These are phyloP conservation scores for Pseudoscleropodium purum DNA, from an alignment of 225 moss, liverwort and hornwort species.

Conservation along the genomic window DNA sequence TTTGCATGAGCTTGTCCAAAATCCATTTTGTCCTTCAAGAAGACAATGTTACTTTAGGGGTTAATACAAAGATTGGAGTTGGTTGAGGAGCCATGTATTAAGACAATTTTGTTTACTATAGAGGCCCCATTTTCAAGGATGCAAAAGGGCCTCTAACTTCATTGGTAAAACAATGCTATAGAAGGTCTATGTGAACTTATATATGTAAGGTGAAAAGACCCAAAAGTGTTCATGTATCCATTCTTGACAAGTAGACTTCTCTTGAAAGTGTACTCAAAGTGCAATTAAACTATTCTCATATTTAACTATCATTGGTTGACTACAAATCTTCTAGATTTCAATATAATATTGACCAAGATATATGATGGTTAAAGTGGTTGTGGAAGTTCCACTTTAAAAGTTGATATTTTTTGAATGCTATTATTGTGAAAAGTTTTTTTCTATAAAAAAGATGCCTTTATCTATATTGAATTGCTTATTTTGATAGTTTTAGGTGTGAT, in stretches of 20 bases:
- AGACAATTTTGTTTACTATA: no score
- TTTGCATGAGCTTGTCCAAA: no score
- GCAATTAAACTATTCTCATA: not conserved
- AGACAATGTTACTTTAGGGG: no score
- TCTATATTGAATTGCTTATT: not conserved
- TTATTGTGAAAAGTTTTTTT: no score
- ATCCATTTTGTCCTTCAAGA: no score
- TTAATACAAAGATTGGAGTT: no score
- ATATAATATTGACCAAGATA: not conserved
- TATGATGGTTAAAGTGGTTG: rapidly evolving
- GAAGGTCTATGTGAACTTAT: no score
- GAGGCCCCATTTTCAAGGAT: rapidly evolving
- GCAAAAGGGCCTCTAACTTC: no score
- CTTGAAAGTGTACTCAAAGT: not conserved
- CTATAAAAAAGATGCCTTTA: not conserved
- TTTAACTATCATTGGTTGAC: not conserved
- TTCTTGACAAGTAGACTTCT: not conserved
- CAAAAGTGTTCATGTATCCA: not conserved
- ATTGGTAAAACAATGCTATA: no score
- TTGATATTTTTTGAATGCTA: not conserved
- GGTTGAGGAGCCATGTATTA: no score
- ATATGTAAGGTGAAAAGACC: no score
- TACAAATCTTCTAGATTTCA: not conserved
- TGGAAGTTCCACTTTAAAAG: not conserved
- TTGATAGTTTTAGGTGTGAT: not conserved